Evolutionary conservation across 306 rosid genomes (phyloP).

Genomic region (Acacia crassicarpa): DNA sequence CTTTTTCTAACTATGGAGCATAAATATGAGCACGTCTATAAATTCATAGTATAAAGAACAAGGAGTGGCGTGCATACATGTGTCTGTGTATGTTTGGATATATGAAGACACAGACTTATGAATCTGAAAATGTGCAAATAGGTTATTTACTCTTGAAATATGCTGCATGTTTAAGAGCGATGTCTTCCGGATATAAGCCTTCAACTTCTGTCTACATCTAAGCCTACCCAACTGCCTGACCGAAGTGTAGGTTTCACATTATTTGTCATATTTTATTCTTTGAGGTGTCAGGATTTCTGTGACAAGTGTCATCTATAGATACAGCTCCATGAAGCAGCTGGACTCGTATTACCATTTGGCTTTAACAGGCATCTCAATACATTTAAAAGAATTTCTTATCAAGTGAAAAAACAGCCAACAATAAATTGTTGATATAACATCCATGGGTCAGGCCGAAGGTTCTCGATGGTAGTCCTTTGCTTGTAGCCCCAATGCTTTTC

Average conservation of each 20-base stretch:
- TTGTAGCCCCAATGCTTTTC: too few species aligned
- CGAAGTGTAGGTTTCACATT: background rate
- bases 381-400: background rate
- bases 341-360: background rate
- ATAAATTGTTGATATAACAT: background rate
- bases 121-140: background rate
- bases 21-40: background rate
- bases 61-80: background rate
- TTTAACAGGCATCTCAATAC: background rate
- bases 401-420: background rate
- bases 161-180: background rate
- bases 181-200: background rate
- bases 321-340: background rate
- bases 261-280: background rate
- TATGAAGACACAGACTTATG: background rate
- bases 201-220: background rate
- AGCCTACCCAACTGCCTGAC: background rate
- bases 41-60: background rate
- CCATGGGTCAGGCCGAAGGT: too few species aligned
- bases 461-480: too few species aligned
- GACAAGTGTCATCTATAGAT: background rate
- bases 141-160: background rate
- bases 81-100: background rate
- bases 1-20: background rate
- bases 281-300: background rate